A percentile compares a stretch with the other conserved stretches of the same genome.
Conservation (phyloP, 371 early-diverging fungal genomes). For the Mucor sp. region DNA sequence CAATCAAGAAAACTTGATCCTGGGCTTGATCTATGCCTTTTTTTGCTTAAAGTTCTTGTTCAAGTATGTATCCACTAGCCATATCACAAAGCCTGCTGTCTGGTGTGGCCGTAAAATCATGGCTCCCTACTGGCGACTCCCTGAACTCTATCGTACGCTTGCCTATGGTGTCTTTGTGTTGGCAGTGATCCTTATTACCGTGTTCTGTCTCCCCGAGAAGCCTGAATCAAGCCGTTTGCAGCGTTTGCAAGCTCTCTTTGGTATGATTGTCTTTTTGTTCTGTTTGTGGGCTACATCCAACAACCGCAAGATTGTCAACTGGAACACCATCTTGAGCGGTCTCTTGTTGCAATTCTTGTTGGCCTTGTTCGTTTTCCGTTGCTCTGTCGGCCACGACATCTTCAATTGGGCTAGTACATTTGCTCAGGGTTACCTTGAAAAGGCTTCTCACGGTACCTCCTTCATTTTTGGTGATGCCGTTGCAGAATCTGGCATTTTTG, state of each 20-base stretch:
- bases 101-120: constrained; percentile 10
- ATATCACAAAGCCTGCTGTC: constrained; percentile 23
- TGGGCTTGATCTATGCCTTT: constrained; percentile 35
- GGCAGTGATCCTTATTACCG: constrained; percentile 58
- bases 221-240: constrained; percentile 61
- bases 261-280: constrained; percentile 66
- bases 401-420: constrained; percentile 75
- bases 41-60: constrained; percentile 23
- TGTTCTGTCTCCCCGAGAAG: constrained; percentile 59
- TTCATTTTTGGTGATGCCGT: constrained; percentile 69
- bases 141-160: constrained; percentile 12
- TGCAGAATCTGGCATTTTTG: constrained; percentile 56
- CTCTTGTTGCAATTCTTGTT: constrained; percentile 78
- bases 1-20: constrained; percentile 25
- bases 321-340: constrained; percentile 79
- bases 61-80: constrained; percentile 19
- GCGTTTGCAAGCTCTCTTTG: constrained; percentile 77
- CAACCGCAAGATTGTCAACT: constrained; percentile 65
- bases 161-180: constrained; percentile 42
- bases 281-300: constrained; percentile 60
- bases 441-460: constrained; percentile 64
- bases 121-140: constrained; percentile 28
- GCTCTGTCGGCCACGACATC: constrained; percentile 73
- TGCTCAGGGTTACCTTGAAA: constrained; percentile 68
- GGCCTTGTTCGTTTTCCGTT: constrained; percentile 81